Base-by-base conservation (phyloP, 1,284 basidiomycete species). In the Cutaneotrichosporon spelunceum region DNA sequence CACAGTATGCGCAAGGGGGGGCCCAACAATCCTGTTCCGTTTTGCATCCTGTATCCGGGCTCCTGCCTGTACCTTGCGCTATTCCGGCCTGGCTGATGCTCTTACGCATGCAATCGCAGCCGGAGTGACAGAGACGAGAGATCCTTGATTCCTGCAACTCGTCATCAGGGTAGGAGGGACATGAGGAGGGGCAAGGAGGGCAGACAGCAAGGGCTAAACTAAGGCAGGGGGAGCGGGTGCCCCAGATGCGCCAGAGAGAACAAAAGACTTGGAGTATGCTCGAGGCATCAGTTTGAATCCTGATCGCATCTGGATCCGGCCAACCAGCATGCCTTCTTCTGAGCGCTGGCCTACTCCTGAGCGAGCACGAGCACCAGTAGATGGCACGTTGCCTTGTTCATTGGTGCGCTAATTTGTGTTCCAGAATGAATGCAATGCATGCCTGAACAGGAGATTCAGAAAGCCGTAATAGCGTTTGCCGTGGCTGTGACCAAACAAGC, bases 211-310 rank as follows among this genome's bases (percentile, higher is more conserved):
- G 30, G 30, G 30, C 8, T 13, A 39, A 16, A 36, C n/a, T n/a
- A 36, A 39, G 36, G 5, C 9, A 39, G 24, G 24, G 11, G 47
- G 47, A 26, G 47, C 24, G 47, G 47, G 47, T 49, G 24, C 24
- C 26, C 23, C 47, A 49, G 47, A 49, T 49, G 47, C 23, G 24
- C 47, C 47, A 19, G 47, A 19, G 47, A 49, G 47, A 27, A 49
- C 47, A 49, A 49, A 49, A 49, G 47, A 19, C 23, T n/a, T n/a
- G n/a, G n/a, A 49, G 24, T 16, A 14, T 27, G 47, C 47, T 49
- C 47, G 47, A 49, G n/a, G 47, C 47, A 27, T 29, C 24, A 10
- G 10, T 1, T 49, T 14, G 47, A 29, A 26, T 49, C 47, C 47
- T 49, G 47, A 49, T 49, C 29, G 14, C 7, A 45, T n/a, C 44